These are phyloP conservation scores for Mrakia gelida DNA, from an alignment of 768 basidiomycete genomes.

Conservation along the genomic window DNA sequence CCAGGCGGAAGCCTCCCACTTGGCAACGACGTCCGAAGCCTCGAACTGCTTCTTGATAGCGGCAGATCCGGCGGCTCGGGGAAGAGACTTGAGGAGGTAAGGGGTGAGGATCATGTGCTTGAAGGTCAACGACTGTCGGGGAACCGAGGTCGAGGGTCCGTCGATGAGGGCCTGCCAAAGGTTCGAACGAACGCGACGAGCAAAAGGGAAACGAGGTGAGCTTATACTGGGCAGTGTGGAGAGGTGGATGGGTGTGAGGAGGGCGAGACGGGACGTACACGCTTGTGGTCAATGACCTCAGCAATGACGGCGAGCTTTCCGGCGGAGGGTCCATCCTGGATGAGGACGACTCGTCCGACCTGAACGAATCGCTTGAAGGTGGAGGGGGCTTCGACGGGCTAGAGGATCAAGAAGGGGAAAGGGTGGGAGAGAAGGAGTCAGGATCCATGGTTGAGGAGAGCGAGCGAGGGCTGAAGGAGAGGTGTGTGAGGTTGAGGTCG, in stretches of 20 bases:
- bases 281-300: conserved; percentile 98
- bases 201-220: background rate
- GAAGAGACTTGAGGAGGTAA: conserved; percentile 71
- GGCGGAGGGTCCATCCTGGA: conserved; percentile 76
- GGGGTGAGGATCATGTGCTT: conserved; percentile 88
- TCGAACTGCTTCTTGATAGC: conserved; percentile 80
- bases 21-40: conserved; percentile 72
- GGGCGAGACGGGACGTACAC: conserved; percentile 55
- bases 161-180: conserved; percentile 85
- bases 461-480: background rate
- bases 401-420: background rate
- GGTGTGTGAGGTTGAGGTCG: background rate
- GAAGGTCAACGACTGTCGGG: conserved; percentile 88
- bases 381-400: conserved; percentile 56
- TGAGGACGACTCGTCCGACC: conserved; percentile 97
- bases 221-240: background rate
- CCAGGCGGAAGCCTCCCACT: conserved; percentile 87
- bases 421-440: background rate
- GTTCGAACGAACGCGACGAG: background rate
- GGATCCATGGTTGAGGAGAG: conserved; percentile 6
- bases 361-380: conserved; percentile 97
- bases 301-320: conserved; percentile 92
- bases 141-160: conserved; percentile 83
- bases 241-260: background rate
- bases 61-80: conserved; percentile 78